Conservation (phyloP, 1,284 basidiomycete genomes). For the Sphaerobolus stellatus region DNA sequence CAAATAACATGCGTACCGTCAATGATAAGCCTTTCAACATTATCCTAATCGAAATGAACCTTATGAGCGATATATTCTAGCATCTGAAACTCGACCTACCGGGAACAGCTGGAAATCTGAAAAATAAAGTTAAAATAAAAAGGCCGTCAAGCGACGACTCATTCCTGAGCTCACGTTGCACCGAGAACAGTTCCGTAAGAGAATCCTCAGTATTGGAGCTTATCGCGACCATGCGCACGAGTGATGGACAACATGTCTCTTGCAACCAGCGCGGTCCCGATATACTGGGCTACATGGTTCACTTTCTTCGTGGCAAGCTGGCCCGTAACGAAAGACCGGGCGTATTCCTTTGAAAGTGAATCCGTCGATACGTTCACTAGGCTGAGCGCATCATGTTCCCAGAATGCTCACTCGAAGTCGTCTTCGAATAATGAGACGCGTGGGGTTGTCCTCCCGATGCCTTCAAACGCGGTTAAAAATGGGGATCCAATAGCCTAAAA, state of each 20-base stretch:
- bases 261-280: conserved; percentile 28
- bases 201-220: conserved; percentile 54
- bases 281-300: conserved; percentile 17
- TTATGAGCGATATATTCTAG: not conserved
- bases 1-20: conserved; percentile 27
- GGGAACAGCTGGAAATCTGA: conserved; percentile 48
- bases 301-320: conserved; percentile 28
- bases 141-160: not conserved
- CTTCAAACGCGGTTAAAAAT: conserved; percentile 9
- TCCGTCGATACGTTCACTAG: conserved; percentile 35
- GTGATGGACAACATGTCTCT: conserved; percentile 51
- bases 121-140: not conserved
- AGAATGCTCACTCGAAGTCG: conserved; percentile 19
- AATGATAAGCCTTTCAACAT: conserved; percentile 33
- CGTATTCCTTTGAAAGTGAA: conserved; percentile 30
- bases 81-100: conserved; percentile 27
- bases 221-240: conserved; percentile 42
- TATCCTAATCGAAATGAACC: conserved; percentile 20
- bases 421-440: conserved; percentile 21
- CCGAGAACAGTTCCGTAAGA: conserved; percentile 50
- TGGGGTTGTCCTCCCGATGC: conserved; percentile 20
- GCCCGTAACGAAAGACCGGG: conserved; percentile 29
- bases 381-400: conserved; percentile 29
- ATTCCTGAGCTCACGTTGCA: conserved; percentile 21
- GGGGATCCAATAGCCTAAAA: no score